Evolutionary conservation across 371 early-diverging fungal genomes (phyloP).

Genomic region (Syncephalastrum contaminatum): DNA sequence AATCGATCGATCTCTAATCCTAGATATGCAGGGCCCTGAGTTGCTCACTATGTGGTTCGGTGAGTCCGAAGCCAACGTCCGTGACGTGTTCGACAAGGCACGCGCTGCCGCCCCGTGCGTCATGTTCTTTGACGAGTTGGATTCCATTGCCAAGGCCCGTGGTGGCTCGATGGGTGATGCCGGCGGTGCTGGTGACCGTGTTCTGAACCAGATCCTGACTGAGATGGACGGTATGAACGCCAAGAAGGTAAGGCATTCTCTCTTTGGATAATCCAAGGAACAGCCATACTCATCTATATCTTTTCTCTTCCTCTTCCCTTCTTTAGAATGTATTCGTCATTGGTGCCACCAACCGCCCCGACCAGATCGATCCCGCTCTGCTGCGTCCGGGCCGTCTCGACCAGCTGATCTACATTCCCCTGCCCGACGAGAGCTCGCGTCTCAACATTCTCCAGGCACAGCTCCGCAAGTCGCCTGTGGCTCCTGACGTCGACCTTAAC

Average conservation of each 20-base stretch:
- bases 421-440: constrained; percentile 96
- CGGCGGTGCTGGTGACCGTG: constrained; percentile 98
- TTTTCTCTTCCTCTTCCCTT: constrained; percentile 42
- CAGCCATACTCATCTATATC: constrained; percentile 54
- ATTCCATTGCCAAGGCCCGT: constrained; percentile 99
- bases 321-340: constrained; percentile 97
- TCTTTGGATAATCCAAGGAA: constrained; percentile 74
- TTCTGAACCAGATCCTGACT: constrained; percentile 99
- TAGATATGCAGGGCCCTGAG: constrained; percentile 88
- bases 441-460: constrained; percentile 87
- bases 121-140: constrained; percentile 99
- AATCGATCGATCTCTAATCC: neutral
- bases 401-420: constrained; percentile 98
- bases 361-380: constrained; percentile 95
- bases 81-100: constrained; percentile 99
- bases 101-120: constrained; percentile 99
- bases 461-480: constrained; percentile 97
- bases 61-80: constrained; percentile 99
- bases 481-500: constrained; percentile 82
- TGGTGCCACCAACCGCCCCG: constrained; percentile 99
- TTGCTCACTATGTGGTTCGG: constrained; percentile 99
- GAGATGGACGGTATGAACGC: constrained; percentile 99
- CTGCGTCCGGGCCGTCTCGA: constrained; percentile 99
- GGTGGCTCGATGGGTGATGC: constrained; percentile 83
- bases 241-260: constrained; percentile 86